These are phyloP conservation scores for Claviceps citrina DNA, from an alignment of 2,329 filamentous ascomycete genomes.

Conservation along the genomic window DNA sequence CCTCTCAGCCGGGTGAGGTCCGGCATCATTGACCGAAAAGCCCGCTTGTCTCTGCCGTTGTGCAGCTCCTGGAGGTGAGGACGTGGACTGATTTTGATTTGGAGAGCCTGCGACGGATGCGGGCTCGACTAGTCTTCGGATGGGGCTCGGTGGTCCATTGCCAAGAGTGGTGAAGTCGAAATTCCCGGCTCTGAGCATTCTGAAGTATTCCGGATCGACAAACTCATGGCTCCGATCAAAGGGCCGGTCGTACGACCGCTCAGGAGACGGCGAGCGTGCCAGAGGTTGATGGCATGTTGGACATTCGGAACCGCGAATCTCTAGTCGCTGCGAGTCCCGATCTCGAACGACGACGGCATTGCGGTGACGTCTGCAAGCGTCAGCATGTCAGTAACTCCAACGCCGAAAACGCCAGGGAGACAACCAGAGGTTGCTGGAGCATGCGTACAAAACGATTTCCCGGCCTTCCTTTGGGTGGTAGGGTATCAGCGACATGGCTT, in stretches of 20 bases:
- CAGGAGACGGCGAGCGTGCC: slow-evolving; percentile 28
- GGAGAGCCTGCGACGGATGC: slow-evolving; percentile 16
- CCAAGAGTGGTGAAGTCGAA: slow-evolving; percentile 29
- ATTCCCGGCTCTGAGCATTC: slow-evolving; percentile 57
- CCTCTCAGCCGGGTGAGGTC: slow-evolving; percentile 29
- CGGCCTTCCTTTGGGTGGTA: slow-evolving; percentile 58
- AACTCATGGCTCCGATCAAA: slow-evolving; percentile 40
- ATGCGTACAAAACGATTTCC: slow-evolving; percentile 64
- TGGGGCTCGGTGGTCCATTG: slow-evolving; percentile 34
- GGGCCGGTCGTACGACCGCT: slow-evolving; percentile 32
- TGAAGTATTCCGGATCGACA: slow-evolving; percentile 86
- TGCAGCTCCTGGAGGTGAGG: slow-evolving; percentile 8
- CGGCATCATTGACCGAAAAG: slow-evolving; percentile 38
- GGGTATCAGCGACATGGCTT: slow-evolving; percentile 54
- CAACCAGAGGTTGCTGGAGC: no score
- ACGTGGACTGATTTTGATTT: slow-evolving; percentile 6
- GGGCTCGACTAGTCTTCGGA: slow-evolving; percentile 37
- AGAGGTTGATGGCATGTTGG: slow-evolving; percentile 78
- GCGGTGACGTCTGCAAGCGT: slow-evolving; percentile 64
- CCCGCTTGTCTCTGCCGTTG: slow-evolving; percentile 21
- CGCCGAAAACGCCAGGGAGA: no score
- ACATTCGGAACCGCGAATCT: slow-evolving; percentile 66
- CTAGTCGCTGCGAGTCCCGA: slow-evolving; percentile 67
- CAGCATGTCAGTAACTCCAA: no score
- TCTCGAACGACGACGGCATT: slow-evolving; percentile 89